Conservation (phyloP, 1,139 yeast species). For the Magnusiomyces sp. region DNA sequence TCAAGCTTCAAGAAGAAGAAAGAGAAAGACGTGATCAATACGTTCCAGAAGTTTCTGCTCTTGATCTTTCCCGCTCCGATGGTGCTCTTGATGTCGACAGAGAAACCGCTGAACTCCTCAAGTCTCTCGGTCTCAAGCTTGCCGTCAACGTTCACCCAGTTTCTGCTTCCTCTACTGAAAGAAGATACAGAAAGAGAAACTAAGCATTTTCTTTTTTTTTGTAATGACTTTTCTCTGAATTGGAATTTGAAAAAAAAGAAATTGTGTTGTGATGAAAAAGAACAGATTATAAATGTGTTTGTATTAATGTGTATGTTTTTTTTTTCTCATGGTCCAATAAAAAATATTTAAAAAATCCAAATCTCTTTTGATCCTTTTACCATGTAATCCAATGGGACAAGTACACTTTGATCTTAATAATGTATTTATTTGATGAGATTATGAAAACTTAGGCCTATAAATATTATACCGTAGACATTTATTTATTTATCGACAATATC, state of each 20-base stretch:
- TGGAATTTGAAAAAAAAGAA: not conserved
- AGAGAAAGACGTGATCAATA: constrained; percentile 99
- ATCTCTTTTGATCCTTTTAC: not conserved
- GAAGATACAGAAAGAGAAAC: constrained; percentile 94
- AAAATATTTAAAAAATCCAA: not conserved
- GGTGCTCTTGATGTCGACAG: constrained; percentile 96
- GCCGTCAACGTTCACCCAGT: constrained; percentile 88
- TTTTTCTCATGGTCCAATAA: not conserved
- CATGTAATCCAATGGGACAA: not conserved
- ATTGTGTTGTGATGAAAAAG: not conserved
- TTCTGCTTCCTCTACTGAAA: constrained; percentile 85
- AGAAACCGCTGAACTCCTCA: constrained; percentile 95
- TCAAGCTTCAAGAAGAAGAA: constrained; percentile 99
- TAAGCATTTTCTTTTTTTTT: constrained; percentile 29
- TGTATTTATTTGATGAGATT: too few species aligned
- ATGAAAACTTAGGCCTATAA: too few species aligned
- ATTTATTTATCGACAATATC: not conserved
- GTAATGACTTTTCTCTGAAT: too few species aligned
- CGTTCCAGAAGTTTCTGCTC: constrained; percentile 99
- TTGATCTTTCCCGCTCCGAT: constrained; percentile 94
- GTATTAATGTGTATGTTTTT: not conserved
- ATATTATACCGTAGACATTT: not conserved
- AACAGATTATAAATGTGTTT: not conserved
- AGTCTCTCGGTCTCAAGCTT: constrained; percentile 92
- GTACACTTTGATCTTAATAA: not conserved